A percentile compares a stretch with the other conserved stretches of the same genome.
phyloP scores from a whole-genome alignment of 768 basidiomycete species.

The Phylloporus arenicola region DNA sequence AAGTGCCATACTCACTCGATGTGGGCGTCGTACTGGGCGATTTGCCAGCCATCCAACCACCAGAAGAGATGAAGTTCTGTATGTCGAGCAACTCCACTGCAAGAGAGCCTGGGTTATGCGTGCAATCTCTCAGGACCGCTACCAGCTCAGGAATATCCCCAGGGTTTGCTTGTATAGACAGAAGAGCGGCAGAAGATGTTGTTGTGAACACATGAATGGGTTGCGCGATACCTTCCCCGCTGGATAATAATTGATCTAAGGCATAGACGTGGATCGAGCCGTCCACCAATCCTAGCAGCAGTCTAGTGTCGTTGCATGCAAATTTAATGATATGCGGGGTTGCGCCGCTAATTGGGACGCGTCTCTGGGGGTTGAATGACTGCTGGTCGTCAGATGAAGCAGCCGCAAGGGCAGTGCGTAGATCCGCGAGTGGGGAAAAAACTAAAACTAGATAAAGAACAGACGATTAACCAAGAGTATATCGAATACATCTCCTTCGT shows the following conservation, averaged over 20 bases:
- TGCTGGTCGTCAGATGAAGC: slow-evolving; percentile 36
- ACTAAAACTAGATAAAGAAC: slow-evolving; percentile 43
- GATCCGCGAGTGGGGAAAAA: slow-evolving; percentile 53
- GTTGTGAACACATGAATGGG: slow-evolving; percentile 48
- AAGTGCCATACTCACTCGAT: slow-evolving; percentile 44
- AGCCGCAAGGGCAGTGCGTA: slow-evolving; percentile 49
- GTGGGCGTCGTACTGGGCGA: slow-evolving; percentile 49
- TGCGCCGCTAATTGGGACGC: slow-evolving; percentile 38
- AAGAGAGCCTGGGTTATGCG: slow-evolving; percentile 32
- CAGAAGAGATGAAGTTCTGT: slow-evolving; percentile 38
- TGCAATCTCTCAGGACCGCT: slow-evolving; percentile 48
- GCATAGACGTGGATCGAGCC: slow-evolving; percentile 62
- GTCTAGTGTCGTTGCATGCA: slow-evolving; percentile 52
- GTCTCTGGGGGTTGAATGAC: slow-evolving; percentile 49
- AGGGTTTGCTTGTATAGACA: slow-evolving; percentile 63
- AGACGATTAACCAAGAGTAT: not conserved
- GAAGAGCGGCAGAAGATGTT: slow-evolving; percentile 39
- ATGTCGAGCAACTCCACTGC: slow-evolving; percentile 58
- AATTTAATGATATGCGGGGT: slow-evolving; percentile 54
- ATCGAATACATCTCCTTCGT: slow-evolving; percentile 10
- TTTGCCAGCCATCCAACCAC: slow-evolving; percentile 52
- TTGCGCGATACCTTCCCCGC: slow-evolving; percentile 36
- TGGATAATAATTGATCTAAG: slow-evolving; percentile 45
- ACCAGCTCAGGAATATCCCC: slow-evolving; percentile 52
- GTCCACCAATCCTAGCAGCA: slow-evolving; percentile 54